phyloP scores from a whole-genome alignment of 1,284 basidiomycete species.

The Leccinum subrobustum region DNA sequence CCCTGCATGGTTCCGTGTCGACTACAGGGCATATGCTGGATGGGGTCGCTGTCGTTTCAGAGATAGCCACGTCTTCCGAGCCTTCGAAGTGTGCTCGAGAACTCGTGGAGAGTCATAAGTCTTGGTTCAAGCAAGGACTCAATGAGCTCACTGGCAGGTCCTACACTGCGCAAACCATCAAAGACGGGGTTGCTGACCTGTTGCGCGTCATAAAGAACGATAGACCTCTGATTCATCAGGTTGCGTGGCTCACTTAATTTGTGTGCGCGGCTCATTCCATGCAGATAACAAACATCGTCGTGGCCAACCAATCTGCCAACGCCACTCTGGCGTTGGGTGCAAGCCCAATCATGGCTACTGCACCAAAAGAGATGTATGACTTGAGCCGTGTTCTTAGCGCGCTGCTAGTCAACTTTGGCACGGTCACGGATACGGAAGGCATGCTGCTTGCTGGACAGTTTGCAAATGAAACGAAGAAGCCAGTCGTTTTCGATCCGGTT shows the following conservation, averaged over 20 bases:
- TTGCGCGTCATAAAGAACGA: constrained; percentile 50
- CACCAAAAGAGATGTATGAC: constrained; percentile 81
- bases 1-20: constrained; percentile 70
- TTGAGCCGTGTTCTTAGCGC: constrained; percentile 68
- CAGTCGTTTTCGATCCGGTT: constrained; percentile 92
- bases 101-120: constrained; percentile 44
- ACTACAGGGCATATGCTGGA: constrained; percentile 57
- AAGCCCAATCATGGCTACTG: constrained; percentile 93
- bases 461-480: constrained; percentile 75
- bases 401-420: constrained; percentile 90
- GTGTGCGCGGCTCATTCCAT: constrained; percentile 8
- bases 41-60: constrained; percentile 90
- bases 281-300: constrained; percentile 90
- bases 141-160: not conserved
- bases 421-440: constrained; percentile 67
- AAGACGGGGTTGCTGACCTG: constrained; percentile 41
- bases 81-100: constrained; percentile 58
- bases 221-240: constrained; percentile 82
- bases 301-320: constrained; percentile 90
- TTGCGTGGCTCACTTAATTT: constrained; percentile 28
- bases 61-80: constrained; percentile 73
- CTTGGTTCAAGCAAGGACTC: constrained; percentile 38
- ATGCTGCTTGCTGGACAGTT: constrained; percentile 78
- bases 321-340: constrained; percentile 86
- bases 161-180: constrained; percentile 34